Evolutionary conservation across 805 yeast species (phyloP), one percentile per base, ranked within the genome.

Genomic region (Nakazawaea ishiwadae): DNA sequence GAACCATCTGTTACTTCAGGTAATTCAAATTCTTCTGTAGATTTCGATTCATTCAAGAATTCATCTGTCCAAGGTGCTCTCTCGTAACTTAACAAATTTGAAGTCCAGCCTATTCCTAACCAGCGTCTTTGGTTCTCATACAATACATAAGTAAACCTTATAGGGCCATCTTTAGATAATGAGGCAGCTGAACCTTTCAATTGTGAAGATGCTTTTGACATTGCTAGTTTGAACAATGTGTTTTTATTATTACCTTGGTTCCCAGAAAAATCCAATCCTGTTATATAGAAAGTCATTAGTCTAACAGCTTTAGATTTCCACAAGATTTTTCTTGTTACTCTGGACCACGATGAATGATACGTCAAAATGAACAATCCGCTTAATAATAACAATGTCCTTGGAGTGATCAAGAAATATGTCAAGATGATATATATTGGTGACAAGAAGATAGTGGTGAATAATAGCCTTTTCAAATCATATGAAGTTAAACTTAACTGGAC

Each of bases 41-140:
- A 69, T 5, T 84, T 78, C 1, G 87, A 75, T 57, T 89, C 96
- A 60, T 90, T 91, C 48, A 89, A 68, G 55, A 89, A 90, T 59
- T 90, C 97, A 58, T 91, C 99, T 0, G 98, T 90, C 97, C 98
- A 91, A 3, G 98, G 83, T 0, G 96, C 81, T 56, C 99, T 75
- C 63, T 91, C 99, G 57, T 91, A 91, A 37, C 95, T 82, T 47
- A 93, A 71, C 57, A 93, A 70, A 55, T 89, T 89, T 12, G 95
- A 71, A 0, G 98, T 91, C 99, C 99, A 91, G 10, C 99, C 99
- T 52, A 91, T 86, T 11, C 97, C 98, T 30, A 91, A 70, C 99
- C 99, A 91, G 53, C 95, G 80, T 56, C 99, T 79, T 66, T 91
- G 98, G 59, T 91, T 91, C 59, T 91, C 99, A 60, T 81, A 90